Evolutionary conservation across 768 basidiomycete species (phyloP).

Genomic region (Galerina sulciceps): DNA sequence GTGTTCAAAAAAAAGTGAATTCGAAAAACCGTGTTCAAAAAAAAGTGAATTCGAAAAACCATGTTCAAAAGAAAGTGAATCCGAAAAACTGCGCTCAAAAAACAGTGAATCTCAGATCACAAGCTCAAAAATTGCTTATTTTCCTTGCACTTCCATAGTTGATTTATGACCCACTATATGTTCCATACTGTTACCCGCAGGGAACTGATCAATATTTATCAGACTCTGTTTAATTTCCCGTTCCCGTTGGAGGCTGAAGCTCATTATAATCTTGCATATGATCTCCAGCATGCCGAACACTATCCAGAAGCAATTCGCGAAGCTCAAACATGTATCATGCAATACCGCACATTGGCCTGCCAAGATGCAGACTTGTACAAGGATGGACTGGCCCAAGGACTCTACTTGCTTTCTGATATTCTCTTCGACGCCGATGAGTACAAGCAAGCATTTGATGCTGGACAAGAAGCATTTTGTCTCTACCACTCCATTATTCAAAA

Average conservation of each 20-base stretch:
- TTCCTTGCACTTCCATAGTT: too few relatives aligned
- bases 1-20: too few relatives aligned
- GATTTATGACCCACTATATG: too few relatives aligned
- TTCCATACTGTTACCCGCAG: too few relatives aligned
- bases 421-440: neutral
- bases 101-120: too few relatives aligned
- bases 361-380: neutral
- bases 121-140: too few relatives aligned
- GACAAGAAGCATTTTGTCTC: constrained; percentile 1
- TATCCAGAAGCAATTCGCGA: neutral
- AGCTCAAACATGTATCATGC: constrained; percentile 1
- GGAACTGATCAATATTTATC: neutral
- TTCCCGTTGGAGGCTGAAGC: neutral
- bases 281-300: constrained; percentile 1
- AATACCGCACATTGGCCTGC: constrained; percentile 6
- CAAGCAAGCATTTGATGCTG: neutral
- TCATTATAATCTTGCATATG: constrained; percentile 6
- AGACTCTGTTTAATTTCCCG: neutral
- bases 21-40: too few relatives aligned
- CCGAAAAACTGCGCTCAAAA: too few relatives aligned
- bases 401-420: neutral
- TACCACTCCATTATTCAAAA: neutral
- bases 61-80: too few relatives aligned
- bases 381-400: neutral
- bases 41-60: too few relatives aligned